Evolutionary conservation across 805 yeast species (phyloP), one percentile per base, ranked within the genome.

Genomic region (Starmera amethionina): DNA sequence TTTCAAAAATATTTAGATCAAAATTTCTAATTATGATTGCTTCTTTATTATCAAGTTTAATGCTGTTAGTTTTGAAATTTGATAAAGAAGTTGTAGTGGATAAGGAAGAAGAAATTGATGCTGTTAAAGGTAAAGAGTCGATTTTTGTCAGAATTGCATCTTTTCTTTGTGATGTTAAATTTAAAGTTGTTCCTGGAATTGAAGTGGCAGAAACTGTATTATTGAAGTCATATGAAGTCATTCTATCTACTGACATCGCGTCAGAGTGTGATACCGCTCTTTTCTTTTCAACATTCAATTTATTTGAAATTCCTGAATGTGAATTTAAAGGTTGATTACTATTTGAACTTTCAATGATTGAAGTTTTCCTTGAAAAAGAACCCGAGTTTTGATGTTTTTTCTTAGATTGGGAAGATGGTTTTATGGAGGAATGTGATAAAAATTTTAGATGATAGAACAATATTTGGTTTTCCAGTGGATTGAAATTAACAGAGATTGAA

Each of bases 131-230:
- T 15, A 62, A 51, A 0, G 72, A 57, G 14, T 76, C 77, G 3
- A 83, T 58, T 50, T 72, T 74, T 0, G 88, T 76, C 44, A 85
- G 61, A n/a, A 81, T 78, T 50, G 81, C 70, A 55, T 86, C 95
- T 48, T 82, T 84, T 32, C 77, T 62, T 18, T 75, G 55, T 5
- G 15, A 8, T 8, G 25, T 33, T n/a, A 22, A 10, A 6, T 32
- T 16, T 13, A 7, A 29, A 29, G n/a, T 12, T 10, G 28, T 55
- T 47, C 67, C 76, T 42, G 55, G 40, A 18, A 43, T 60, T 1
- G 78, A 60, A 0, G 65, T 55, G 14, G 72, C 69, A 0, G 70
- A 49, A 10, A 61, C 48, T 0, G 73, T 60, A 60, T 66, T 62
- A 40, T 58, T 67, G 37, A 65, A 50, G 51, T 54, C 46, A 61